phyloP scores from a whole-genome alignment of 257 asterid species.

The Jasminum sambac region DNA sequence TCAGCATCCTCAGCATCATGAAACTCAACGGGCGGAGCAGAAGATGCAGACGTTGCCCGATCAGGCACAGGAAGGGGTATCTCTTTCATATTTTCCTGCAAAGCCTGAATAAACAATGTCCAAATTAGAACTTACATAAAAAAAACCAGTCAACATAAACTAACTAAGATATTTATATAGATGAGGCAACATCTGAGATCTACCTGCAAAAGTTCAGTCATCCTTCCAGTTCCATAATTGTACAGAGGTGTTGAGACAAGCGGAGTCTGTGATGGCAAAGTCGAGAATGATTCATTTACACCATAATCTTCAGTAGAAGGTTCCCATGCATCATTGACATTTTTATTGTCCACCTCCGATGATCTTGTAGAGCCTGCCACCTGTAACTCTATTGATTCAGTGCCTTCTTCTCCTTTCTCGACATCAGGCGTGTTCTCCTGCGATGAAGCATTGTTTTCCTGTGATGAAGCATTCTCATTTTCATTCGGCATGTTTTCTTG shows the following conservation, averaged over 20 bases:
- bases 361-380: conserved; percentile 30
- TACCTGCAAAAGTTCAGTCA: conserved; percentile 19
- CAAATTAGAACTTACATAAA: background rate
- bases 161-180: background rate
- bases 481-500: conserved; percentile 16
- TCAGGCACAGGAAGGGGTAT: background rate
- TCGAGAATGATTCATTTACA: background rate
- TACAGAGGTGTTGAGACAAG: background rate
- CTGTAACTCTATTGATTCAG: conserved; percentile 6
- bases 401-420: conserved; percentile 5
- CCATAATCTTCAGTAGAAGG: background rate
- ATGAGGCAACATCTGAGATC: background rate
- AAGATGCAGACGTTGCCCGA: background rate
- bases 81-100: conserved; percentile 22
- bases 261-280: background rate
- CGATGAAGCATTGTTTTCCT: conserved; percentile 15
- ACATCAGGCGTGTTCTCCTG: conserved; percentile 9
- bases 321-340: background rate
- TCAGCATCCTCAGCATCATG: background rate
- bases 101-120: background rate
- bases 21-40: background rate
- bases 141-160: background rate
- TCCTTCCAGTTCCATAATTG: conserved; percentile 4
- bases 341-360: conserved; percentile 19
- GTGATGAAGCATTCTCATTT: conserved; percentile 15